A percentile compares a stretch with the other conserved stretches of the same genome.
These are phyloP conservation scores for Xylaria venustula DNA, from an alignment of 495 filamentous ascomycete genomes.

Conservation along the genomic window DNA sequence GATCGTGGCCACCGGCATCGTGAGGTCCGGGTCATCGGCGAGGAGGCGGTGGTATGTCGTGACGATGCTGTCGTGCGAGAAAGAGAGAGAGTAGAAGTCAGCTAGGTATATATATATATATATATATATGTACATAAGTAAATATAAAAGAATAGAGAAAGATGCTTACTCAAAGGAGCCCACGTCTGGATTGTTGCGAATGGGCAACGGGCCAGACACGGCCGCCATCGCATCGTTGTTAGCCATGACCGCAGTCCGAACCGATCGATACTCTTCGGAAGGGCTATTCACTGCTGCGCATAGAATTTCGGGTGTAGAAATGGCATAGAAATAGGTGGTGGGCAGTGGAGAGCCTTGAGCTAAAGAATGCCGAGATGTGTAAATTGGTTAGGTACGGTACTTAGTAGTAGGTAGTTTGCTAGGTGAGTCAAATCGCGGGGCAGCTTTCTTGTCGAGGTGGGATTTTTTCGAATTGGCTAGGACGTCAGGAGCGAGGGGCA, in stretches of 20 bases:
- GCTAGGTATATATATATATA: too few species aligned
- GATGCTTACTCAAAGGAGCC: constrained; percentile 31
- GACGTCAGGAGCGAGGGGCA: background rate
- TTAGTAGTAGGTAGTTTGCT: background rate
- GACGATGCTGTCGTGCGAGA: constrained; percentile 46
- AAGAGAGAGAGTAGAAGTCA: background rate
- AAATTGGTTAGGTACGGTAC: background rate
- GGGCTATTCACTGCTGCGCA: background rate
- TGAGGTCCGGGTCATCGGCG: constrained; percentile 72
- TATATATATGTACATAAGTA: too few species aligned
- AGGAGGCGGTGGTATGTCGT: constrained; percentile 52
- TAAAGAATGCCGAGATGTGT: background rate
- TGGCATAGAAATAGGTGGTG: too few species aligned
- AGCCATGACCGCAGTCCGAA: background rate
- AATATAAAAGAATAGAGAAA: background rate
- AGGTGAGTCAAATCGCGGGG: constrained; percentile 19
- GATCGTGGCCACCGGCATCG: constrained; percentile 94
- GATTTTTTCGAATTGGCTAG: background rate
- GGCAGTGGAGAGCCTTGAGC: background rate
- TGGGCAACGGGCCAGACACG: constrained; percentile 23
- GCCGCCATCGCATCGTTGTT: constrained; percentile 22
- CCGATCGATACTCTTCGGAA: background rate
- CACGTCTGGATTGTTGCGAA: constrained; percentile 28
- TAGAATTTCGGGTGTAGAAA: background rate
- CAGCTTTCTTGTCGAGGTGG: background rate